Percentiles rank a stretch among this genome's conserved stretches.
Evolutionary conservation across 1,284 basidiomycete genomes (phyloP).

Genomic region (Boletus mariae): DNA sequence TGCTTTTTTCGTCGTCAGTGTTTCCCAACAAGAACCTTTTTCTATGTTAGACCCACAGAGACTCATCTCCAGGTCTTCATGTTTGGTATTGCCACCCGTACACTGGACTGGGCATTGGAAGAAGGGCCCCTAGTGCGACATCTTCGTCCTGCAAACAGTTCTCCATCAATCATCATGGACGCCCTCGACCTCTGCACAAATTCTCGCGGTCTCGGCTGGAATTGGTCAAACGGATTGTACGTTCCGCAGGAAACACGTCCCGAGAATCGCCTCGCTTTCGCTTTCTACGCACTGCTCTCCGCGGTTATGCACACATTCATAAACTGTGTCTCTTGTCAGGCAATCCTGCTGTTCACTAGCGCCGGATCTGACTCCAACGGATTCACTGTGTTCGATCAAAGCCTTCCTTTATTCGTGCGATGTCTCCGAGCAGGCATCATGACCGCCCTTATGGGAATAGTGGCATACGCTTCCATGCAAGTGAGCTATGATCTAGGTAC

Average conservation of each 20-base stretch:
- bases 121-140: background rate
- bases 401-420: background rate
- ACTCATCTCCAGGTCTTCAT: background rate
- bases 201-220: background rate
- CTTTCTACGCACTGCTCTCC: background rate
- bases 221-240: background rate
- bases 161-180: background rate
- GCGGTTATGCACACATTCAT: background rate
- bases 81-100: background rate
- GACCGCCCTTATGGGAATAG: background rate
- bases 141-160: background rate
- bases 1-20: background rate
- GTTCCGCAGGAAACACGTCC: background rate
- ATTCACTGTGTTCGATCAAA: background rate
- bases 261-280: background rate
- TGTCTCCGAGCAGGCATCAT: background rate
- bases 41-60: no score
- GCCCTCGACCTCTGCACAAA: background rate
- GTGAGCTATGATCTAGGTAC: background rate
- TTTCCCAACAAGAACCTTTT: background rate
- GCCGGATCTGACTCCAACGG: background rate
- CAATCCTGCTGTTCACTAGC: background rate
- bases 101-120: background rate
- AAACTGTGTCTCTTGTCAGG: background rate
- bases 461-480: background rate